These are phyloP conservation scores for Kingdonia uniflora DNA, from an alignment of 164 flowering plant species.

Conservation along the genomic window DNA sequence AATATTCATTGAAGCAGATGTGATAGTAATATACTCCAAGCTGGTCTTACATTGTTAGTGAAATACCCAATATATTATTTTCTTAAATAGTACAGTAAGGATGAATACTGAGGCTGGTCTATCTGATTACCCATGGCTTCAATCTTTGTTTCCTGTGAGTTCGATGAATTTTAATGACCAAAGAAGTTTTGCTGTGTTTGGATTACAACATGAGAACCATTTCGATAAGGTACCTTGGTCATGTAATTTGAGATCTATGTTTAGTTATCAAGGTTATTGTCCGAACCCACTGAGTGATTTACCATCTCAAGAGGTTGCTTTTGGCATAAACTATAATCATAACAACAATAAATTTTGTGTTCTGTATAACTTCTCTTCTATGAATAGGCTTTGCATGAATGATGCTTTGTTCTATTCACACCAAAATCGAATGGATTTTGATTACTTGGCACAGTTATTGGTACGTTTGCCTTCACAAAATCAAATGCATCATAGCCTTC, in stretches of 20 bases:
- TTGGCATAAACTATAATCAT: constrained; percentile 6
- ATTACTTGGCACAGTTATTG: constrained; percentile 7
- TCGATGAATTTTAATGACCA: constrained; percentile 9
- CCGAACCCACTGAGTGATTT: constrained; percentile 5
- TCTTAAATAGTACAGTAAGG: too few species aligned
- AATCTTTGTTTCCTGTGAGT: constrained; percentile 5
- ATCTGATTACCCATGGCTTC: constrained; percentile 11
- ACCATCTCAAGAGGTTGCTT: neutral
- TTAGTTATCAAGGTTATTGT: constrained; percentile 2
- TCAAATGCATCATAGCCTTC: constrained; percentile 10
- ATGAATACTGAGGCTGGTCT: too few species aligned
- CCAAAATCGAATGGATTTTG: constrained; percentile 10
- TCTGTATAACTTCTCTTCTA: constrained; percentile 4
- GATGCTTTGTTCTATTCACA: constrained; percentile 12
- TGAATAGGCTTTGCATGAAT: constrained; percentile 15
- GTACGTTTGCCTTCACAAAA: constrained; percentile 9
- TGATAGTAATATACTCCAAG: too few species aligned
- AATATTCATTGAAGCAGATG: too few species aligned
- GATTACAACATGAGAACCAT: constrained; percentile 9
- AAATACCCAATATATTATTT: too few species aligned
- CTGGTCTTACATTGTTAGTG: too few species aligned
- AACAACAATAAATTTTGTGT: constrained; percentile 6
- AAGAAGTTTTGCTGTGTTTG: constrained; percentile 12
- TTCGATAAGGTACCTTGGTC: constrained; percentile 13
- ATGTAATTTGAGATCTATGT: neutral